Evolutionary conservation across 2,329 filamentous ascomycete genomes (phyloP), one percentile per base, ranked within the genome.

Genomic region (Colletotrichum acutatum): DNA sequence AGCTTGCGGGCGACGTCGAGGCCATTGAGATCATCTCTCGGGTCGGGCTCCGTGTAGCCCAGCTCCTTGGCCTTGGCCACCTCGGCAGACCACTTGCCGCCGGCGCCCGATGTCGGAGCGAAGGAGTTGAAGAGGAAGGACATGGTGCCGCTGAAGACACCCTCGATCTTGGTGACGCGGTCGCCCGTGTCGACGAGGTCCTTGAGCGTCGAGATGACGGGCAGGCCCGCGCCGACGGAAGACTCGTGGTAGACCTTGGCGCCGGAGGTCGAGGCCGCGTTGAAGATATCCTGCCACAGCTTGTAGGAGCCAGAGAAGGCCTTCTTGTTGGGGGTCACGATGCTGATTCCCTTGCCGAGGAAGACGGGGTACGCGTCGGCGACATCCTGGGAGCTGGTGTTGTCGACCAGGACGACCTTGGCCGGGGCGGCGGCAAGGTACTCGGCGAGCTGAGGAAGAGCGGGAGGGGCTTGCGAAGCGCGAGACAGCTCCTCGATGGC

Each of bases 301-400:
- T 91, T 87, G 78, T 94, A 91, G 58, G 90, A 91, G 71, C 93
- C 92, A 0, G 95, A 97, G 84, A 99, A 99, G 16, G 94, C 96
- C 85, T 99, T 99, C 88, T 99, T 99, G 88, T 98, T 99, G 56
- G 97, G 95, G 0, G 97, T 99, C 32, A 98, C 94, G 78, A 99
- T 91, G 83, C 91, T 96, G 82, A 99, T 92, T 14, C 95, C 96
- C 75, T 91, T 90, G 78, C 90, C 89, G 74, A 99, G 86, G 83
- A 97, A 94, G 59, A 89, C 83, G 1, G 97, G 95, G 83, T 99
- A 99, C 34, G 90, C 85, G 74, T 94, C 90, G 61, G 96, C 97
- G 34, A 99, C 89, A 75, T 93, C 92, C 78, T 96, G 93, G 77
- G 94, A 95, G 84, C 94, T 97, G 65, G 97, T 99, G 86, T 98